Percentiles rank a stretch among this genome's conserved stretches.
Evolutionary conservation across 805 yeast genomes (phyloP).

Genomic region (Kodamaea sagamina): DNA sequence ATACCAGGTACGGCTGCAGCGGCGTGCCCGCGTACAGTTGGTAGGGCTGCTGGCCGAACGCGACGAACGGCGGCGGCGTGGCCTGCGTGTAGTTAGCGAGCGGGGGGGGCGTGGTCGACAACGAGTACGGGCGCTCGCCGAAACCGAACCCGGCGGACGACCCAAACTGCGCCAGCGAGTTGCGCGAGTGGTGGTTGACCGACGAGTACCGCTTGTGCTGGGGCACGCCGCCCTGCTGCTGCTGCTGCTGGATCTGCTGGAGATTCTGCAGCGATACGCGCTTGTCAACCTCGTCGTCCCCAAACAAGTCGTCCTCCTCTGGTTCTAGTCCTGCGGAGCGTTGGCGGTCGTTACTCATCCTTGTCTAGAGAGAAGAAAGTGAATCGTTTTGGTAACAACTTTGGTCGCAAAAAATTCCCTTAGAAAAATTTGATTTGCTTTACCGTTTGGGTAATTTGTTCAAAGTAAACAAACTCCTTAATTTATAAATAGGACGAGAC

Average conservation of each 20-base stretch:
- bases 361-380: slow-evolving; percentile 4
- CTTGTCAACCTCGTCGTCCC: slow-evolving; percentile 6
- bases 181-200: slow-evolving; percentile 12
- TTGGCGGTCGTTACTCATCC: slow-evolving; percentile 8
- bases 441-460: slow-evolving; percentile 1
- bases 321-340: slow-evolving; percentile 1
- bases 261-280: background rate
- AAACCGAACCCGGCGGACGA: background rate
- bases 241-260: background rate
- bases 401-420: background rate
- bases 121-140: slow-evolving; percentile 6
- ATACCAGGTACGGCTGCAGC: slow-evolving; percentile 5
- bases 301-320: slow-evolving; percentile 10
- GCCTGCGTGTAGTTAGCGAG: slow-evolving; percentile 8
- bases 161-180: slow-evolving; percentile 9
- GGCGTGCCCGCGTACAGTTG: slow-evolving; percentile 8
- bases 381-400: background rate
- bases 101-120: slow-evolving; percentile 9
- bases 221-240: slow-evolving; percentile 2
- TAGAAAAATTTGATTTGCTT: slow-evolving; percentile 1
- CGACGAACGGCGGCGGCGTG: slow-evolving; percentile 12
- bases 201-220: slow-evolving; percentile 11
- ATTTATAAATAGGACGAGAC: slow-evolving; percentile 1
- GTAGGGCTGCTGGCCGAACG: slow-evolving; percentile 6
- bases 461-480: slow-evolving; percentile 4